Percentiles rank a stretch among this genome's conserved stretches.
phyloP scores from a whole-genome alignment of 1,284 basidiomycete species.

The Leccinum fuscescens region DNA sequence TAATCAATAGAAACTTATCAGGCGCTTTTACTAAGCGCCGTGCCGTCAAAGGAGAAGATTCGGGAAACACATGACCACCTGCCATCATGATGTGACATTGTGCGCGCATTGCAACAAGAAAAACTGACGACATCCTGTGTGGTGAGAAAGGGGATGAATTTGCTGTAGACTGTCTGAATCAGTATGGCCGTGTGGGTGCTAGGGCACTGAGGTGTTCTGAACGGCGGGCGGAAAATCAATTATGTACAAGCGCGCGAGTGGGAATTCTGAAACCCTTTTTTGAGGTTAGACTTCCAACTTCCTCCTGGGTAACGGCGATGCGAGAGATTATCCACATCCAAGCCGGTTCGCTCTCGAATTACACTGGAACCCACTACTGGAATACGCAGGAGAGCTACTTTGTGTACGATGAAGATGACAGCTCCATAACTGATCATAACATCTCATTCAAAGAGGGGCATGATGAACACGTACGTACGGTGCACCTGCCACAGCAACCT shows the following conservation, averaged over 20 bases:
- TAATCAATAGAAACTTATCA: neutral
- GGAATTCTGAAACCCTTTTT: conserved; percentile 6
- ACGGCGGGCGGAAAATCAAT: neutral
- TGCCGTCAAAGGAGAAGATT: neutral
- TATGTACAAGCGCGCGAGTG: conserved; percentile 2
- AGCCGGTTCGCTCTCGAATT: conserved; percentile 65
- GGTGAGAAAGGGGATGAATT: neutral
- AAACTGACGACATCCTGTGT: conserved; percentile 1
- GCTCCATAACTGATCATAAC: conserved; percentile 48
- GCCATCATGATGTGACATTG: neutral
- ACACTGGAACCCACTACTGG: conserved; percentile 76
- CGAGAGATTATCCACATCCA: conserved; percentile 77
- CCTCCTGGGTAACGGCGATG: conserved; percentile 40
- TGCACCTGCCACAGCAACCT: neutral
- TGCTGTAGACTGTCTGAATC: conserved; percentile 2
- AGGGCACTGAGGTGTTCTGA: neutral
- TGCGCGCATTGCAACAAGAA: neutral
- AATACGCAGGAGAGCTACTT: conserved; percentile 75
- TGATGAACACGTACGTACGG: conserved; percentile 42
- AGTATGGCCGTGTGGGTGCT: neutral
- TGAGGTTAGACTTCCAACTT: neutral
- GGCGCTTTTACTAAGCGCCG: conserved; percentile 5
- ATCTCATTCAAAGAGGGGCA: conserved; percentile 65
- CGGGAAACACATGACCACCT: neutral
- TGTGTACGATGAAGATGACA: conserved; percentile 43